Evolutionary conservation across 108 stramenopile species (phyloP), one percentile per base, ranked within the genome.

Genomic region (Phaeodactylum tricornutum): DNA sequence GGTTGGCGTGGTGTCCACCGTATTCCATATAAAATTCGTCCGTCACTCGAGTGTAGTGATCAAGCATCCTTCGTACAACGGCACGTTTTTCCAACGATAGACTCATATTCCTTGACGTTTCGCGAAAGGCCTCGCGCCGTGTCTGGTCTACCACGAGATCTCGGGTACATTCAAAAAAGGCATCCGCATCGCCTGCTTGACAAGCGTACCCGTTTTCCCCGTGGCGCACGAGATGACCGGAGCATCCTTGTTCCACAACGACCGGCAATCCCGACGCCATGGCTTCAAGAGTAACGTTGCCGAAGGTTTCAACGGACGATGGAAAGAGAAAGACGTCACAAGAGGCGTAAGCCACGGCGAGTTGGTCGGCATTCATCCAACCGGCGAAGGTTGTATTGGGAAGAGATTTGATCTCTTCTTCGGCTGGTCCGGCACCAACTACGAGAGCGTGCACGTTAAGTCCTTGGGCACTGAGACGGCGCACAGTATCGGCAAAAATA

Each of bases 281-380:
- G 0, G 90, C 81, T 57, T 92, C 90, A 37, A 92, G 50, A 34
- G 80, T 80, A 27, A 92, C 90, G 29, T 80, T 81, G 3, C 90
- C 85, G 35, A 92, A 86, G 1, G 90, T 87, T 54, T 92, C 90
- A 6, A 78, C 73, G 12, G 75, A 69, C 4, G 76, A 81, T 6
- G 90, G 81, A 53, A 87, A 81, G 8, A 85, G 52, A 62, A 92
- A 88, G 17, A 92, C 55, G 47, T 92, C 90, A 14, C 73, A 78
- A 0, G 75, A 75, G 7, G 86, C 81, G 40, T 81, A 78, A 23
- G 76, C 79, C 22, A 52, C 47, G 24, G 68, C 45, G 31, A 87
- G 67, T 17, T 80, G 73, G 29, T 71, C 65, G 5, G 64, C 78
- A 28, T 43, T 61, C 55, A 77, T 55, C 81, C 79, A 82, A 20